Percentiles rank a stretch among this genome's conserved stretches.
Conservation (phyloP, 176 grass and related monocot genomes). For the Elaeis guineensis region DNA sequence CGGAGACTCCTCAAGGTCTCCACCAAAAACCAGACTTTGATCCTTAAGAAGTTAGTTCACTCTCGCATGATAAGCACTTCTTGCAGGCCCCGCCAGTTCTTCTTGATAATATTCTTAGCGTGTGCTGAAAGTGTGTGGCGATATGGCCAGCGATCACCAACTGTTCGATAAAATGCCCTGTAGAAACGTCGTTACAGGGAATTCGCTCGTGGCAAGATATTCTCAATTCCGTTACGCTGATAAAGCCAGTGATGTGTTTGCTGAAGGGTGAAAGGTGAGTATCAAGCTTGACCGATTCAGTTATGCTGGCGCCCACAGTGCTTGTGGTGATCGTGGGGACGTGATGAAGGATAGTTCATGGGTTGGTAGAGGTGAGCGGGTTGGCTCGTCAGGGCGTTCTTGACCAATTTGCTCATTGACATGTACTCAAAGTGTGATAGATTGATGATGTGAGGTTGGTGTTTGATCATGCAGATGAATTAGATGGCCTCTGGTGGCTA, state of each 20-base stretch:
- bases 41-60: conserved; percentile 37
- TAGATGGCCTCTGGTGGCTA: conserved; percentile 52
- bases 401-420: conserved; percentile 68
- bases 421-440: conserved; percentile 67
- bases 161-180: conserved; percentile 56
- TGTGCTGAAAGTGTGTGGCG: conserved; percentile 26
- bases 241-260: conserved; percentile 34
- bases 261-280: conserved; percentile 5
- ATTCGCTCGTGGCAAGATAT: conserved; percentile 43
- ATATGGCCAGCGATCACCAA: conserved; percentile 9
- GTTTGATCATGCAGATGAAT: conserved; percentile 67
- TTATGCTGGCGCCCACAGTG: conserved; percentile 28
- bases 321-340: conserved; percentile 21
- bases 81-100: conserved; percentile 25
- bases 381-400: conserved; percentile 25
- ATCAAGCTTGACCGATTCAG: conserved; percentile 31
- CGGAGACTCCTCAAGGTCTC: background rate
- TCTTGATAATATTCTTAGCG: conserved; percentile 39
- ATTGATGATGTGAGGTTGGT: conserved; percentile 64
- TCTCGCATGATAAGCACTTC: conserved; percentile 60
- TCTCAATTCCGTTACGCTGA: conserved; percentile 3
- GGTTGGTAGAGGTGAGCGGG: conserved; percentile 50
- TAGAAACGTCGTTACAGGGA: conserved; percentile 51
- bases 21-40: conserved; percentile 30
- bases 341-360: conserved; percentile 34